Percentiles rank a stretch among this genome's conserved stretches.
phyloP scores from a whole-genome alignment of 768 basidiomycete genomes.

The Amanita molliuscula region DNA sequence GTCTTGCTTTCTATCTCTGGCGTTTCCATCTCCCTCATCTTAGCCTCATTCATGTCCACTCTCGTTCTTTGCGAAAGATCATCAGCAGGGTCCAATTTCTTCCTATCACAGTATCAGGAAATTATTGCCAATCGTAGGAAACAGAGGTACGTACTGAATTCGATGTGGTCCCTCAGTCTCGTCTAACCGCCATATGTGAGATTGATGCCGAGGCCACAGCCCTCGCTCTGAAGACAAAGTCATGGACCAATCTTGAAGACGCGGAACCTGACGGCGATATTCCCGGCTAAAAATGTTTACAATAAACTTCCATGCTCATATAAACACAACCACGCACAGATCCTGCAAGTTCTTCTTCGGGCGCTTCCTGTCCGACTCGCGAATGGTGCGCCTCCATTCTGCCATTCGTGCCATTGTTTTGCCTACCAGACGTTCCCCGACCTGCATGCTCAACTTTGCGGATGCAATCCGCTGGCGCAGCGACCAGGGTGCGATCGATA shows the following conservation, averaged over 20 bases:
- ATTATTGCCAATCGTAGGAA: not conserved
- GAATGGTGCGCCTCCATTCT: conserved; percentile 67
- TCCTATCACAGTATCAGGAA: conserved; percentile 29
- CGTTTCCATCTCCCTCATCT: conserved; percentile 34
- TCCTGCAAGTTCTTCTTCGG: conserved; percentile 66
- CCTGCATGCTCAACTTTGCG: conserved; percentile 48
- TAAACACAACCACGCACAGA: conserved; percentile 34
- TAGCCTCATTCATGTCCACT: conserved; percentile 21
- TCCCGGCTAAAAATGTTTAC: conserved; percentile 50
- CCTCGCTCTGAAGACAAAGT: conserved; percentile 68
- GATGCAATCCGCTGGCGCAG: conserved; percentile 41
- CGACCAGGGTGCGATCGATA: conserved; percentile 45
- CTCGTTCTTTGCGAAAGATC: conserved; percentile 34
- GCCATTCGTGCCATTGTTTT: conserved; percentile 54
- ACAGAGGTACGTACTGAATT: conserved; percentile 45
- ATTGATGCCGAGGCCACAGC: conserved; percentile 58
- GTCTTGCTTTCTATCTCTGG: conserved; percentile 34
- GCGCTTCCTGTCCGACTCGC: conserved; percentile 60
- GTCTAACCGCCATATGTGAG: conserved; percentile 65
- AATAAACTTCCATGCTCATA: not conserved
- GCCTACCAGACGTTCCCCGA: conserved; percentile 51
- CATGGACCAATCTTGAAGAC: conserved; percentile 50
- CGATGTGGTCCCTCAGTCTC: conserved; percentile 89
- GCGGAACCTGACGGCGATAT: conserved; percentile 56
- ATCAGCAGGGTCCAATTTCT: conserved; percentile 62